Evolutionary conservation across 768 basidiomycete species (phyloP).

Genomic region (Lepiota brunneoincarnata): DNA sequence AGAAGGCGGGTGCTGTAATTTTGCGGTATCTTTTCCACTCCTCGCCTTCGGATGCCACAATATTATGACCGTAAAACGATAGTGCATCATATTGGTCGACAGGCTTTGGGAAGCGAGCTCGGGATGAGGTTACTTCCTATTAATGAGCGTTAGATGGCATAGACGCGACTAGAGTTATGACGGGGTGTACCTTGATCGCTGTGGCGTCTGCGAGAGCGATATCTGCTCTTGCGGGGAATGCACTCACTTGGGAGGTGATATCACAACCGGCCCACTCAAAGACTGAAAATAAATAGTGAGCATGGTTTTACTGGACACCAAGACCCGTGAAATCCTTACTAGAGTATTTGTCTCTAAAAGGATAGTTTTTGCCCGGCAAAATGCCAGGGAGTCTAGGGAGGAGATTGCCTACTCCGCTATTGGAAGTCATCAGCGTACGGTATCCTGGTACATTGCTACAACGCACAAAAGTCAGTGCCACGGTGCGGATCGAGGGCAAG

Average conservation of each 20-base stretch:
- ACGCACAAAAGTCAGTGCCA: background rate
- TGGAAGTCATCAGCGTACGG: background rate
- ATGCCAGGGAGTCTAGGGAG: background rate
- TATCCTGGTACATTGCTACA: background rate
- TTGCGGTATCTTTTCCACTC: conserved; percentile 67
- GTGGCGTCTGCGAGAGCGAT: conserved; percentile 27
- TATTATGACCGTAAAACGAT: conserved; percentile 55
- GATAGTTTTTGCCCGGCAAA: background rate
- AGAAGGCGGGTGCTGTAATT: conserved; percentile 61
- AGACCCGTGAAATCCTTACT: background rate
- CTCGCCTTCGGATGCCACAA: conserved; percentile 62
- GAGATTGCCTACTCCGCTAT: background rate
- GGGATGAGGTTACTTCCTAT: conserved; percentile 48
- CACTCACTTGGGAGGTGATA: background rate
- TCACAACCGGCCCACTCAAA: conserved; percentile 2
- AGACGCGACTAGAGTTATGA: background rate
- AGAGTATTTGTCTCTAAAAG: conserved; percentile 2
- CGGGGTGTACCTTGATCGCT: conserved; percentile 25
- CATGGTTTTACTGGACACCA: too few relatives aligned
- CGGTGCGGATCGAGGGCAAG: background rate
- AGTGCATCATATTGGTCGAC: conserved; percentile 43
- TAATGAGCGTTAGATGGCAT: background rate
- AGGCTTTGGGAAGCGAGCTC: conserved; percentile 58
- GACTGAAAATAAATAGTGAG: background rate
- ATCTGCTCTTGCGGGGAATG: background rate